These are phyloP conservation scores for Didymella sp. DNA, from an alignment of 2,329 filamentous ascomycete genomes.

Conservation along the genomic window DNA sequence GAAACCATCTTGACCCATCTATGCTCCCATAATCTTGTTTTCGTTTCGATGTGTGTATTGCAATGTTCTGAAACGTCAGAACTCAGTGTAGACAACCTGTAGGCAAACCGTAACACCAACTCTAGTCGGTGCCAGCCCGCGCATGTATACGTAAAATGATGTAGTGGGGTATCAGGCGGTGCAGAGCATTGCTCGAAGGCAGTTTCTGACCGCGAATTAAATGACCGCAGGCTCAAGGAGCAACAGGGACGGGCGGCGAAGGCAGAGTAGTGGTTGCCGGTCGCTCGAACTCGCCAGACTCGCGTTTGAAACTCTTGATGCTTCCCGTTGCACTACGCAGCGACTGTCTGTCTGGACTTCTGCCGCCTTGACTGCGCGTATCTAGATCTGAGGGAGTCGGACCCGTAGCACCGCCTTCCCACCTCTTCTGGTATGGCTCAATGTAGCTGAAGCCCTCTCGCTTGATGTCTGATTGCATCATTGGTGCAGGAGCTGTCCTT, in stretches of 20 bases:
- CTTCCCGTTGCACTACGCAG: constrained; percentile 46
- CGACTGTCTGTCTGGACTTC: constrained; percentile 44
- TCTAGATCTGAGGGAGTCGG: constrained; percentile 34
- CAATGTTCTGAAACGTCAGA: constrained; percentile 14
- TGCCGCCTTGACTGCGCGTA: constrained; percentile 37
- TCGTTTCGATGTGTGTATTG: constrained; percentile 27
- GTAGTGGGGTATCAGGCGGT: constrained; percentile 2
- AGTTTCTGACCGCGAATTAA: not conserved
- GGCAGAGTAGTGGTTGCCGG: constrained; percentile 26
- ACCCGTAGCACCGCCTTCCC: constrained; percentile 36
- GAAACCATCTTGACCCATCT: constrained; percentile 22
- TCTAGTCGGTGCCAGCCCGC: constrained; percentile 43
- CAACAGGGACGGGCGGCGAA: constrained; percentile 28
- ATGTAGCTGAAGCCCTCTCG: constrained; percentile 38
- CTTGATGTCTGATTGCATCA: constrained; percentile 39
- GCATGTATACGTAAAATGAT: constrained; percentile 21
- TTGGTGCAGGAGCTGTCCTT: constrained; percentile 44
- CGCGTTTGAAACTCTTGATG: constrained; percentile 45
- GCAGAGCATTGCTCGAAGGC: not conserved
- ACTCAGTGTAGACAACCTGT: not conserved
- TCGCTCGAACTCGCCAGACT: constrained; percentile 39
- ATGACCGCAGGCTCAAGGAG: constrained; percentile 13
- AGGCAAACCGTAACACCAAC: constrained; percentile 18
- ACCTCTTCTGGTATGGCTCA: constrained; percentile 43
- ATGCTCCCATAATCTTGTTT: constrained; percentile 29